These are phyloP conservation scores for Pestalotiopsis sp. DNA, from an alignment of 2,329 filamentous ascomycete genomes.

Conservation along the genomic window DNA sequence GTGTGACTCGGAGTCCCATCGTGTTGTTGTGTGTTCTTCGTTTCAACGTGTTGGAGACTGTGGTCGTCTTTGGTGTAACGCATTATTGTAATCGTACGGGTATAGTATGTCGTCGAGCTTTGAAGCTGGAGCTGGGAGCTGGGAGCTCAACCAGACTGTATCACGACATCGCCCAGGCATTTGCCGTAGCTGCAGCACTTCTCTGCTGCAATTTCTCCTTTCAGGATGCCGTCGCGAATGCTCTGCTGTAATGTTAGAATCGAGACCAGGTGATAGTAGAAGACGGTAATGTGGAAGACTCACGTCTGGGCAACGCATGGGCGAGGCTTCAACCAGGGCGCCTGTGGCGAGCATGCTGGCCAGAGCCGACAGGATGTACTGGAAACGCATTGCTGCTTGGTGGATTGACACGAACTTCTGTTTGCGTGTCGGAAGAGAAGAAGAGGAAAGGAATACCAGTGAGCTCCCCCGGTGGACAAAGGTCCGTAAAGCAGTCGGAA, in stretches of 20 bases:
- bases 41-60: background rate
- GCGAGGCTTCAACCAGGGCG: background rate
- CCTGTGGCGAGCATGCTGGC: background rate
- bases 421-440: background rate
- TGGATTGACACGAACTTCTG: background rate
- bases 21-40: background rate
- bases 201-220: constrained; percentile 13
- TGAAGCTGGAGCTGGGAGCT: background rate
- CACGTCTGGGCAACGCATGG: constrained; percentile 7
- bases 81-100: background rate
- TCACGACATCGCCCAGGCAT: constrained; percentile 15
- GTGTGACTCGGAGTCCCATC: background rate
- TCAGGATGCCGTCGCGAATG: constrained; percentile 15
- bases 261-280: background rate
- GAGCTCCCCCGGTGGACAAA: no score
- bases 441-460: no score
- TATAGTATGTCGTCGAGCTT: background rate
- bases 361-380: background rate
- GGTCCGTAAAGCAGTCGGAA: background rate
- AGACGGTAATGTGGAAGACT: background rate
- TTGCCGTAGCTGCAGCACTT: constrained; percentile 16
- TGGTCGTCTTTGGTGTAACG: background rate
- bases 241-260: constrained; percentile 4
- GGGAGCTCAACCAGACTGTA: constrained; percentile 7
- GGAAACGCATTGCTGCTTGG: background rate